Evolutionary conservation across 2,329 filamentous ascomycete genomes (phyloP).

Genomic region (Hypoxylon sp.): DNA sequence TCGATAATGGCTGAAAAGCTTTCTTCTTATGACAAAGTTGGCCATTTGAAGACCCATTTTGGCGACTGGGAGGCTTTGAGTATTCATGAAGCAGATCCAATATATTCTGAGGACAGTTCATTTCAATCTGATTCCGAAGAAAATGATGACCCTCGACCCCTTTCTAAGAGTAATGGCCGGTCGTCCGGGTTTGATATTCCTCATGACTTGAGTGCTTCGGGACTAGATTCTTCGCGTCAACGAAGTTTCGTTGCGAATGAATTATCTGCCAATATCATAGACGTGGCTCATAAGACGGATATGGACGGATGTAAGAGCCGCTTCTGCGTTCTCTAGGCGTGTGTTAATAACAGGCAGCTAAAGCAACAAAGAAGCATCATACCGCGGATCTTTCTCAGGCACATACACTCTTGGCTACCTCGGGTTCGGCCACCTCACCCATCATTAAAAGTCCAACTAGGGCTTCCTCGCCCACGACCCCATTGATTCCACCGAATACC

Average conservation of each 20-base stretch:
- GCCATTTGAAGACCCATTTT: slow-evolving; percentile 23
- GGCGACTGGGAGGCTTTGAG: slow-evolving; percentile 25
- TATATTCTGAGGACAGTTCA: slow-evolving; percentile 14
- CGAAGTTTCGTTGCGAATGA: neutral
- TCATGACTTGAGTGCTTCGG: neutral
- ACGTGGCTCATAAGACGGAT: slow-evolving; percentile 5
- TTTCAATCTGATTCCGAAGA: slow-evolving; percentile 14
- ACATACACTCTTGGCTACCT: slow-evolving; percentile 22
- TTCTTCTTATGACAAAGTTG: slow-evolving; percentile 26
- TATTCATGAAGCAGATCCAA: slow-evolving; percentile 16
- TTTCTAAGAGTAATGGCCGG: neutral
- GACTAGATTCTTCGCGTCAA: neutral
- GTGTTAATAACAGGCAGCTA: slow-evolving; percentile 15
- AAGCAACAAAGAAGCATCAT: slow-evolving; percentile 16
- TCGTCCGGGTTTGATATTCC: neutral
- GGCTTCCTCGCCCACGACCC: slow-evolving; percentile 11
- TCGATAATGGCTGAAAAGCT: slow-evolving; percentile 32
- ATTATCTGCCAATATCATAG: neutral
- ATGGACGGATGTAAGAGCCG: slow-evolving; percentile 21
- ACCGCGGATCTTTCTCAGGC: neutral
- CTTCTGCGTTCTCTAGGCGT: neutral
- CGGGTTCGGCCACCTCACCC: slow-evolving; percentile 29
- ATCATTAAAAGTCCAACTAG: slow-evolving; percentile 19
- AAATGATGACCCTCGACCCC: neutral
- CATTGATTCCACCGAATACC: slow-evolving; percentile 10